Base-by-base conservation (phyloP, 768 basidiomycete genomes). In the Flagelloscypha sp. region DNA sequence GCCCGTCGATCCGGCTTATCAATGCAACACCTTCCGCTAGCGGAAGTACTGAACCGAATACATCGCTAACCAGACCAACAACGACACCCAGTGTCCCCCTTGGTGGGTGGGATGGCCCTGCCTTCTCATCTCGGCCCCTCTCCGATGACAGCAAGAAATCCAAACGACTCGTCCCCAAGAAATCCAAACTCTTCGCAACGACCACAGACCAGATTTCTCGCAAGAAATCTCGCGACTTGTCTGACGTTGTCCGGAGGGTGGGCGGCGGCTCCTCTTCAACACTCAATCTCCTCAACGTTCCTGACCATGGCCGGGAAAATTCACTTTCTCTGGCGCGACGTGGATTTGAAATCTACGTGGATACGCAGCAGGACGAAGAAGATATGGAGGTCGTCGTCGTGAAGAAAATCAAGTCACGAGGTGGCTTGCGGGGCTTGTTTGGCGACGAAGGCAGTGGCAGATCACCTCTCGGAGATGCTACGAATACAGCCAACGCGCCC, bases 1-100 rank as follows among this genome's bases (percentile, higher is more conserved):
- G 66, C 37, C 79, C 83, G 16, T 76, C 80, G 35, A 85, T 85
- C 39, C 70, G 79, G 28, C 71, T 85, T 48, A 74, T 76, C 44
- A 66, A 75, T 11, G 79, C 83, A 0, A 82, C 74, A 0, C 83
- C 82, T 3, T 74, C 72, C 9, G 67, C 72, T 5, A 44, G 63
- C 3, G 71, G 70, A 9, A 57, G 65, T 2, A 4, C 37, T 24
- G 51, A 61, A n/a, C 48, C 52, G 5, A 59, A 52, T 35, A 49
- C 54, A 6, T 55, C 59, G 28, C 30, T 37, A 8, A 49, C 55
- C 34, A 2, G 33, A 43, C 22, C n/a, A 24, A 44, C 55, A 45
- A 23, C 52, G 41, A 56, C 68, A 5, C 53, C 60, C 0, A 54
- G 59, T 34, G 24, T 21, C n/a, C 17, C 40, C 11, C 24, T 40